Evolutionary conservation across 352 stramenopile genomes (phyloP), one percentile per base, ranked within the genome.

Genomic region (Globisporangium barbulae): DNA sequence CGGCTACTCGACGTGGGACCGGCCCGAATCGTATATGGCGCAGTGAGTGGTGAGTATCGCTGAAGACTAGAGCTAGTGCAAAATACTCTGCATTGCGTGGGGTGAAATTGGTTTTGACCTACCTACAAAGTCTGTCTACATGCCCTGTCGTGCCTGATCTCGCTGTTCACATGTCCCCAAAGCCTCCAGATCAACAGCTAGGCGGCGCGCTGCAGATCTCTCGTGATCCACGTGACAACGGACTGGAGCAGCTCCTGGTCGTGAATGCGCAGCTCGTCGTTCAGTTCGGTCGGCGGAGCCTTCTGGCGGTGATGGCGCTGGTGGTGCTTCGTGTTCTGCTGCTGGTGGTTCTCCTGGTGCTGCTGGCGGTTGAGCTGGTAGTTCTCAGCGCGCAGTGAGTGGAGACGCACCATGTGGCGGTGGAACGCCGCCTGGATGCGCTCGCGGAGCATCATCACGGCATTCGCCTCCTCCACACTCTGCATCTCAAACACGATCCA

Each of bases 401-500:
- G 79, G 25, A 91, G 65, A 15, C 80, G 79, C 50, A 88, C 74
- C 31, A 93, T 71, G 63, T 93, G 83, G 35, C 81, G 81, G 48
- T 81, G 71, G 53, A 91, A 93, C 12, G 79, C 69, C 19, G 77
- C 78, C 22, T 86, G 67, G 15, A 94, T 71, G 1, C 85, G 81
- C 53, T 79, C 56, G 15, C 83, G 85, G 17, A 94, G 59, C 39
- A 76, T 61, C 25, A 83, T 64, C 17, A 94, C 25, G 60, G 70
- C 74, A 5, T 68, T 63, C 17, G 76, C 81, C 59, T 90, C 80
- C n/a, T 79, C 67, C 10, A 45, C 61, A 41, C 63, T 74, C 25
- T 55, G 53, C 21, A 90, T 49, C 55, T 89, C 72, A 39, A 90
- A 91, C 25, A 90, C 76, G 42, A 92, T 69, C 85, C 85, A 94